A percentile compares a stretch with the other conserved stretches of the same genome.
These are phyloP conservation scores for Corrigiola litoralis DNA, from an alignment of 179 eudicot genomes.

Conservation along the genomic window DNA sequence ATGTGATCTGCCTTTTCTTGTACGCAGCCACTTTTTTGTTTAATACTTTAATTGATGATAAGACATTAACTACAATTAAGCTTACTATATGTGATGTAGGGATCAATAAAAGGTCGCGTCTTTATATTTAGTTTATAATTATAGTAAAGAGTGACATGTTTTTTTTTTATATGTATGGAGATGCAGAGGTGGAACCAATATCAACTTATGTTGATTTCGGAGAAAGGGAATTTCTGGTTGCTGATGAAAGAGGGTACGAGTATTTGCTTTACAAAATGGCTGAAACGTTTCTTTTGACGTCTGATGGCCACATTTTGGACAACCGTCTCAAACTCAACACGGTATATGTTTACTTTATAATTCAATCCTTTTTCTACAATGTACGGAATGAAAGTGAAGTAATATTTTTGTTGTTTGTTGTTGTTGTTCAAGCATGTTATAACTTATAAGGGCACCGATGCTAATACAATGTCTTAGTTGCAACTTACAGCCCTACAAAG, in stretches of 20 bases:
- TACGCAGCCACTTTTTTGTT: neutral
- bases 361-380: too few species aligned
- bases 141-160: too few species aligned
- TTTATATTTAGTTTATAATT: too few species aligned
- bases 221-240: conserved; percentile 70
- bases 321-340: conserved; percentile 70
- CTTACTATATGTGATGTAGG: too few species aligned
- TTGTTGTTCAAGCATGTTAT: too few species aligned
- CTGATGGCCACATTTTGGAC: conserved; percentile 63
- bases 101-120: too few species aligned
- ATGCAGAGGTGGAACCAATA: conserved; percentile 88
- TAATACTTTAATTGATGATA: conserved; percentile 6
- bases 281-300: conserved; percentile 54
- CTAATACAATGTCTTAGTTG: too few species aligned
- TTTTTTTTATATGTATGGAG: neutral
- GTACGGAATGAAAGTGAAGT: too few species aligned
- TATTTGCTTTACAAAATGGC: conserved; percentile 69
- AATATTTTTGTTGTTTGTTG: too few species aligned
- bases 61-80: neutral
- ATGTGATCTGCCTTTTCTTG: neutral
- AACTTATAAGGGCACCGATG: too few species aligned
- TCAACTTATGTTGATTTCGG: conserved; percentile 83
- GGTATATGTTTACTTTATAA: too few species aligned
- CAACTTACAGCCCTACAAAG: too few species aligned
- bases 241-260: conserved; percentile 89